phyloP scores from a whole-genome alignment of 2,329 filamentous ascomycete genomes.

The Colletotrichum godetiae region DNA sequence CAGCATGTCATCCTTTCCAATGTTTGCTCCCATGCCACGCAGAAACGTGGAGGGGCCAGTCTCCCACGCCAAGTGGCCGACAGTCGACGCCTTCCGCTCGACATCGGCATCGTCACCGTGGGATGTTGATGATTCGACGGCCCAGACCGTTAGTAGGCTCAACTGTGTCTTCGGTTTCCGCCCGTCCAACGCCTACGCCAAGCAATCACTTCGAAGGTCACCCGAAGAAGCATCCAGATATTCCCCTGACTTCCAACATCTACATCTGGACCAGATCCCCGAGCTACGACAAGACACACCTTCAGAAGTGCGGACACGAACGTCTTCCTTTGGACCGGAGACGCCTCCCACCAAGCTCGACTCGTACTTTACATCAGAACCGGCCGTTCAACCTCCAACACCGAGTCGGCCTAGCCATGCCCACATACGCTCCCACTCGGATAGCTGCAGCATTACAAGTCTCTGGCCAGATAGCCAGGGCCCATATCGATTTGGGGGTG shows the following conservation, averaged over 20 bases:
- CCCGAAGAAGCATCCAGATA: slow-evolving; percentile 19
- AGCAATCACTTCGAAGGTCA: background rate
- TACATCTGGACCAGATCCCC: slow-evolving; percentile 10
- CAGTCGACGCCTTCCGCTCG: slow-evolving; percentile 12
- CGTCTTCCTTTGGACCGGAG: slow-evolving; percentile 30
- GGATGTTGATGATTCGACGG: slow-evolving; percentile 31
- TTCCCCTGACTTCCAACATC: slow-evolving; percentile 19
- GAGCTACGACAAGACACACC: slow-evolving; percentile 32
- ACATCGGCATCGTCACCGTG: slow-evolving; percentile 1
- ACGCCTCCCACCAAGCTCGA: slow-evolving; percentile 27
- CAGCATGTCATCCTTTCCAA: slow-evolving; percentile 20
- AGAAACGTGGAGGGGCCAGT: slow-evolving; percentile 28
- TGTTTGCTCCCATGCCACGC: slow-evolving; percentile 27
- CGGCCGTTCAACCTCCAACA: slow-evolving; percentile 26
- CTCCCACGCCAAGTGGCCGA: slow-evolving; percentile 30
- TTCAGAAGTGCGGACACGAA: slow-evolving; percentile 23
- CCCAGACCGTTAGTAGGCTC: slow-evolving; percentile 29
- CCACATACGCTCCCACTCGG: slow-evolving; percentile 28
- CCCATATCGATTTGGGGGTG: background rate
- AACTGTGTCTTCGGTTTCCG: slow-evolving; percentile 31
- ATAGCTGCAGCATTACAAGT: slow-evolving; percentile 21
- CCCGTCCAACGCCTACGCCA: slow-evolving; percentile 10
- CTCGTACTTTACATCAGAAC: slow-evolving; percentile 16
- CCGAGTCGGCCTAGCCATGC: slow-evolving; percentile 5
- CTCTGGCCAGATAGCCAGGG: slow-evolving; percentile 6